phyloP scores from a whole-genome alignment of 176 grass and related monocot genomes.

The Ensete glaucum region DNA sequence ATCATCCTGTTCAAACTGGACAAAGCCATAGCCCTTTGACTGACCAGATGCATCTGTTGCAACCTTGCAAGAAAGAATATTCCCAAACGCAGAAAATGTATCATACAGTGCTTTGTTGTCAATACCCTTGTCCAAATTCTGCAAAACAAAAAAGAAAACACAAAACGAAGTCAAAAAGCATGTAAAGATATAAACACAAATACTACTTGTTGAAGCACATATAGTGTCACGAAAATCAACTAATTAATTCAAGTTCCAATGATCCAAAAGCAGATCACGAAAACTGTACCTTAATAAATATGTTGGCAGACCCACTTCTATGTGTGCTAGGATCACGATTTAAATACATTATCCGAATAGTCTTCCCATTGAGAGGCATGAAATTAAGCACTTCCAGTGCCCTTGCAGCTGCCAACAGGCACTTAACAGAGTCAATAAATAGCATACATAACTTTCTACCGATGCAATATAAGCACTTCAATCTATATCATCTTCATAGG shows the following conservation, averaged over 20 bases:
- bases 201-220: neutral
- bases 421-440: conserved; percentile 21
- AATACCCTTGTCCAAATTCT: conserved; percentile 91
- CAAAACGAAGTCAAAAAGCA: neutral
- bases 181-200: conserved; percentile 3
- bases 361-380: conserved; percentile 72
- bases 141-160: conserved; percentile 11
- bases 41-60: conserved; percentile 64
- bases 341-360: conserved; percentile 96
- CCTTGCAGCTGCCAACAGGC: conserved; percentile 47
- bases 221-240: too few species aligned
- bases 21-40: conserved; percentile 95
- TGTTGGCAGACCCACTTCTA: conserved; percentile 69
- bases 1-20: conserved; percentile 82
- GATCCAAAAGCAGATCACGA: conserved; percentile 1
- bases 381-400: conserved; percentile 87
- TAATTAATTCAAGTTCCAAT: too few species aligned
- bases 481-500: too few species aligned
- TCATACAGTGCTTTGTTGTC: conserved; percentile 71
- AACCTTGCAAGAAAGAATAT: conserved; percentile 89
- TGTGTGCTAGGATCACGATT: conserved; percentile 86
- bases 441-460: neutral
- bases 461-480: neutral
- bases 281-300: conserved; percentile 79
- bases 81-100: conserved; percentile 68